Percentiles rank a stretch among this genome's conserved stretches.
These are phyloP conservation scores for Diplotaxis tenuifolia DNA, from an alignment of 345 rosid genomes.

Conservation along the genomic window DNA sequence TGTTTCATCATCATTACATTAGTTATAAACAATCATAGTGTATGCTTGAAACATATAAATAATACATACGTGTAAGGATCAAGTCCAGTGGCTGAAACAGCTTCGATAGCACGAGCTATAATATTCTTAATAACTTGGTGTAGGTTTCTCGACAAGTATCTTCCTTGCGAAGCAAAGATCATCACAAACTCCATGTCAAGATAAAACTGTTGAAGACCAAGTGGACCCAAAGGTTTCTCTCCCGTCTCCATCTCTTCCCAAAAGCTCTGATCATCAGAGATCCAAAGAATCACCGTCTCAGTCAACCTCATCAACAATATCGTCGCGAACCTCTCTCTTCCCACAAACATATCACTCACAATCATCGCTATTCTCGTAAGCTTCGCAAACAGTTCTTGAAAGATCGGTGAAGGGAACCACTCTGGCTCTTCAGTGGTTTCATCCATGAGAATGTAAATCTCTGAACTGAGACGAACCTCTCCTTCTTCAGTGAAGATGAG, in stretches of 20 bases:
- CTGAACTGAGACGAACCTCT: constrained; percentile 59
- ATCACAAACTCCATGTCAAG: constrained; percentile 91
- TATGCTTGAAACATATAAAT: not conserved
- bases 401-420: constrained; percentile 83
- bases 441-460: constrained; percentile 60
- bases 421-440: constrained; percentile 63
- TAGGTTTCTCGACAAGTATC: constrained; percentile 75
- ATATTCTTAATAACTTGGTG: constrained; percentile 85
- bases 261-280: constrained; percentile 80
- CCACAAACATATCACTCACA: constrained; percentile 70
- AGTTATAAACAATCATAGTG: not conserved
- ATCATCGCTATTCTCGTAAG: constrained; percentile 60
- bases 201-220: constrained; percentile 91
- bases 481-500: constrained; percentile 87
- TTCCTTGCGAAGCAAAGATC: constrained; percentile 84
- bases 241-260: constrained; percentile 88
- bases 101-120: constrained; percentile 84
- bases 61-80: constrained; percentile 65
- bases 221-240: constrained; percentile 65
- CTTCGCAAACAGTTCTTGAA: constrained; percentile 71
- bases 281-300: constrained; percentile 91
- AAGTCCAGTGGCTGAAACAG: constrained; percentile 59
- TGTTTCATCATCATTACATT: constrained; percentile 25
- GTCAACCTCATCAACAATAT: constrained; percentile 79
- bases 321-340: constrained; percentile 88